These are phyloP conservation scores for Inga oerstediana DNA, from an alignment of 306 rosid species.

Conservation along the genomic window DNA sequence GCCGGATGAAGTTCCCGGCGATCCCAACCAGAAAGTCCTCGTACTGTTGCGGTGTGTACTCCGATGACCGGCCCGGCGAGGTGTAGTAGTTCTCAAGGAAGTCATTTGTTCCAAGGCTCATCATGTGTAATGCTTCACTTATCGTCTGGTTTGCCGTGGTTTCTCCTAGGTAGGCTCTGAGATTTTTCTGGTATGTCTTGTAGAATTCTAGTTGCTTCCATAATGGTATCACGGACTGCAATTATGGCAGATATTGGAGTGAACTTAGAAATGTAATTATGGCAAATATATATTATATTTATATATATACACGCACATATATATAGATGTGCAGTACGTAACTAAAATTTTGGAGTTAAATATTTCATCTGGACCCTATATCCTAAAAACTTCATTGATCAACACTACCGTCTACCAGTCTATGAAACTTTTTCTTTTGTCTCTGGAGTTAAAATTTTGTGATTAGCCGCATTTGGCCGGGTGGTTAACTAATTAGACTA, in stretches of 20 bases:
- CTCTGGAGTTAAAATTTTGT: not conserved
- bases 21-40: slow-evolving; percentile 60
- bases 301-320: no score
- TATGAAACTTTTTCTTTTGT: not conserved
- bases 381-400: not conserved
- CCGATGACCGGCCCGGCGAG: slow-evolving; percentile 51
- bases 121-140: slow-evolving; percentile 59
- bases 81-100: slow-evolving; percentile 83
- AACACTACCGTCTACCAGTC: not conserved
- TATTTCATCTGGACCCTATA: not conserved
- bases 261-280: not conserved
- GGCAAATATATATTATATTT: no score
- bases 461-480: no score
- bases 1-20: slow-evolving; percentile 61
- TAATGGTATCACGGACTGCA: slow-evolving; percentile 83
- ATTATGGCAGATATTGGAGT: not conserved
- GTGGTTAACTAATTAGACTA: no score
- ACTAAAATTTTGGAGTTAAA: not conserved
- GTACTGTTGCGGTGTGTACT: slow-evolving; percentile 55
- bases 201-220: slow-evolving; percentile 82
- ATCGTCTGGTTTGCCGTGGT: slow-evolving; percentile 47
- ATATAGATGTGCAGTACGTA: not conserved
- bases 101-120: slow-evolving; percentile 87
- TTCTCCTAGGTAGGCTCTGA: slow-evolving; percentile 62
- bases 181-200: slow-evolving; percentile 65